Evolutionary conservation across 2,329 filamentous ascomycete species (phyloP), one percentile per base, ranked within the genome.

Genomic region (Nothomitra cinnamomea): DNA sequence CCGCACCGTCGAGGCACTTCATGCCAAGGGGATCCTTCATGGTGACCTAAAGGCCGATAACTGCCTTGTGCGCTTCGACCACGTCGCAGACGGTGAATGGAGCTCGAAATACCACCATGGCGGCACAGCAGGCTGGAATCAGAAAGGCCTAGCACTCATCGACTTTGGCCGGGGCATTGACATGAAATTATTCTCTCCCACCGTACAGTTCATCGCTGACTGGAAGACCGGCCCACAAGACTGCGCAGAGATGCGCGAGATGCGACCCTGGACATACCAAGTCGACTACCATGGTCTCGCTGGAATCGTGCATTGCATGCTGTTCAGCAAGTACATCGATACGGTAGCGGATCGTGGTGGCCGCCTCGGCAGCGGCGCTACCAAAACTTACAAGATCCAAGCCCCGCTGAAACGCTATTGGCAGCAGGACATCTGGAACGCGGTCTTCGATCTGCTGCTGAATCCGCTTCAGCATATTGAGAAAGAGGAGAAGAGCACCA

Each of bases 1-100:
- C 60, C 85, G 92, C 51, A 94, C 87, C 0, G 77, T 95, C 2
- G 92, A 96, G 69, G 82, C 83, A 0, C 74, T 98, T 21, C 92
- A 98, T 67, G 65, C 78, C 2, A 83, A 83, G 59, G 77, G 80
- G 2, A 74, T 98, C 55, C 72, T 96, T 47, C 92, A 98, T 64
- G 92, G 92, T 40, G 92, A 98, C 63, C 75, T 98, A 60, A 98
- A 98, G 69, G 81, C 85, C 1, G 92, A 98, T 68, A 98, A 98
- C 64, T 90, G 94, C 60, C 79, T 98, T 1, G 78, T 96, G 2
- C 85, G 92, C 3, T 80, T 96, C 19, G 83, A 88, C 53, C 64
- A 73, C 8, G 63, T 69, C 10, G 60, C 63, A 45, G 56, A 48
- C 53, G 55, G 41, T 15, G 62, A 69, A 24, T 80, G 85, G 67